Percentiles rank a stretch among this genome's conserved stretches.
phyloP scores from a whole-genome alignment of 2,329 filamentous ascomycete species.

The Emericellopsis cladophorae region DNA sequence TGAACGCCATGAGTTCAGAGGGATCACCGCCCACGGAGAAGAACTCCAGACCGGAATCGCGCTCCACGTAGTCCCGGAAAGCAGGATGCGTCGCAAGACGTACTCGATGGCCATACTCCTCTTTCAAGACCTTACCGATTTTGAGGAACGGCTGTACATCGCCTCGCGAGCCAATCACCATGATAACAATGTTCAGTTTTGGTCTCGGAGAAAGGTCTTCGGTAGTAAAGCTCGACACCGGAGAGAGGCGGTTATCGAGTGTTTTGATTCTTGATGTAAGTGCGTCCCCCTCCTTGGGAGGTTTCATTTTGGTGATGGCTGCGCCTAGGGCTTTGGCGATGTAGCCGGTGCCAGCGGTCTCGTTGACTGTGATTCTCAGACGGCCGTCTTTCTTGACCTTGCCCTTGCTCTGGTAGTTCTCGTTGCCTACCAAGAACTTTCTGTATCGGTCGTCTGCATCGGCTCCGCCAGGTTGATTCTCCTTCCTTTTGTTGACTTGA shows the following conservation, averaged over 20 bases:
- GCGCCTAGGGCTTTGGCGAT: conserved; percentile 62
- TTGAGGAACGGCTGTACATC: conserved; percentile 73
- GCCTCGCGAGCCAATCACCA: conserved; percentile 70
- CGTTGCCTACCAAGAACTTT: conserved; percentile 46
- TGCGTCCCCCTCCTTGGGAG: conserved; percentile 2
- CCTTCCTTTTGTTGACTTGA: not conserved
- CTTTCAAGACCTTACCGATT: conserved; percentile 59
- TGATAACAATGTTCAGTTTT: conserved; percentile 64
- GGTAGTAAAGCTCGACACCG: conserved; percentile 12
- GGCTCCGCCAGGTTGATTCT: not conserved
- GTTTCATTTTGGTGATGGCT: conserved; percentile 31
- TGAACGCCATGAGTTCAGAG: conserved; percentile 73
- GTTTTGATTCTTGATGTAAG: too few relatives aligned
- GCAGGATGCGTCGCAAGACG: conserved; percentile 68
- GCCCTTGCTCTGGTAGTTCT: conserved; percentile 52
- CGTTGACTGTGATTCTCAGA: conserved; percentile 59
- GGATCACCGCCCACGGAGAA: conserved; percentile 72
- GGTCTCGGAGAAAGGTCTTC: conserved; percentile 25
- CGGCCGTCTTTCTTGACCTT: conserved; percentile 57
- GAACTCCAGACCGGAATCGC: conserved; percentile 64
- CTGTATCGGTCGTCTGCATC: conserved; percentile 12
- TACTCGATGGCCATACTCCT: conserved; percentile 61
- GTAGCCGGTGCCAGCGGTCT: conserved; percentile 57
- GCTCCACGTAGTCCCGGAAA: conserved; percentile 63
- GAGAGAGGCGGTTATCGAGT: conserved; percentile 4